Evolutionary conservation across 176 grass and related monocot genomes (phyloP), one percentile per base, ranked within the genome.

Genomic region (Rhynchospora pubera): DNA sequence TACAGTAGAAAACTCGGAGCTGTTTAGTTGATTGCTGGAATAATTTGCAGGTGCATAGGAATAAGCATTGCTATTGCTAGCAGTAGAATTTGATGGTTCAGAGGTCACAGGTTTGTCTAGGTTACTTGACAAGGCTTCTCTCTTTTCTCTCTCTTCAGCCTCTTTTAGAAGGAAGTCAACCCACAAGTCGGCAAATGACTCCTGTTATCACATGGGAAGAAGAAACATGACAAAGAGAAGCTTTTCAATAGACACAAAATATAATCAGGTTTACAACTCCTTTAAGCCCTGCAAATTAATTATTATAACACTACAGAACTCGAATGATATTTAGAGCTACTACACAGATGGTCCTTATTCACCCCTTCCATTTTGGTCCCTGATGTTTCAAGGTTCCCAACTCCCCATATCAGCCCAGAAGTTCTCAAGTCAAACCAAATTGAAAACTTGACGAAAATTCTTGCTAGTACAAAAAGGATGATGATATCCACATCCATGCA

Each of bases 111-210:
- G 45, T 70, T 70, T 45, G 16, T 45, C 66, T 70, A 56, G 23
- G 23, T 77, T 77, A 46, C 72, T 77, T 18, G 72, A 55, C 0
- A 50, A 77, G 51, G 89, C 86, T 89, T 89, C 93, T 53, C 88
- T 88, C 80, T 90, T 93, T 84, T 89, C 97, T 86, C 97, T 96
- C 90, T 99, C 97, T 81, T 99, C 97, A 0, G 91, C 93, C 77
- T 99, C 97, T 88, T 99, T 96, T 86, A 99, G 91, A 77, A 99
- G 80, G 76, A 96, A 96, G 83, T 99, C 97, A 60, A 99, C 93
- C 93, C 93, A 96, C 15, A 99, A 82, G 68, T 99, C 91, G 1
- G 93, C 82, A 81, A 99, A 99, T 48, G 97, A 99, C 87, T 99
- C 87, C 59, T 88, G 32, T 86, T 59, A 39, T 53, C 21, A 47